Percentiles rank a stretch among this genome's conserved stretches.
Conservation (phyloP, 208 protist genomes). For the Wallacemonas rigidus region DNA sequence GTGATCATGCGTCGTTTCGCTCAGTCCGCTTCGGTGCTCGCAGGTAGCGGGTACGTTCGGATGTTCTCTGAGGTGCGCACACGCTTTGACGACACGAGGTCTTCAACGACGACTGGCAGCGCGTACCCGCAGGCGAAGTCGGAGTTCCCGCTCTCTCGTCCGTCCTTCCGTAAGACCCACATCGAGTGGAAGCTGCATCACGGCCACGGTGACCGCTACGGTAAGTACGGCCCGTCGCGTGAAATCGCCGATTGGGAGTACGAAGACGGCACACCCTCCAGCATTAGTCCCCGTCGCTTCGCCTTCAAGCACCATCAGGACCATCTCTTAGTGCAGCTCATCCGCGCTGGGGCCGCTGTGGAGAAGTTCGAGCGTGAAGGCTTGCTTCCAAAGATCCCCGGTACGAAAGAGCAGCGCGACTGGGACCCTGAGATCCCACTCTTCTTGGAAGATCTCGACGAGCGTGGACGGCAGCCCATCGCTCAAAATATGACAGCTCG, state of each 20-base stretch:
- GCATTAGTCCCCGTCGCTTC: slow-evolving; percentile 60
- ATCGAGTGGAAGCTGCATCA: slow-evolving; percentile 87
- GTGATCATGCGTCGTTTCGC: background rate
- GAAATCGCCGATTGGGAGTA: slow-evolving; percentile 88
- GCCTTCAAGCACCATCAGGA: slow-evolving; percentile 89
- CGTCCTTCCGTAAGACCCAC: slow-evolving; percentile 81
- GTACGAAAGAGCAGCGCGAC: slow-evolving; percentile 79
- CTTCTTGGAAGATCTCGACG: slow-evolving; percentile 88
- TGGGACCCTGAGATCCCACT: slow-evolving; percentile 89
- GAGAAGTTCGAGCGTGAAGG: slow-evolving; percentile 65
- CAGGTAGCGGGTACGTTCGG: background rate
- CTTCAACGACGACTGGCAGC: slow-evolving; percentile 22
- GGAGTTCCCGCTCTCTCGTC: slow-evolving; percentile 45
- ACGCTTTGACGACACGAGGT: slow-evolving; percentile 52
- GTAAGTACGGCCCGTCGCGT: slow-evolving; percentile 70
- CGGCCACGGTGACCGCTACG: slow-evolving; percentile 70
- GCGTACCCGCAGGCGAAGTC: slow-evolving; percentile 52
- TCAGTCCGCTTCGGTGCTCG: background rate
- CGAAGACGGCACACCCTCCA: slow-evolving; percentile 83
- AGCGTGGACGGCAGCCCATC: slow-evolving; percentile 60
- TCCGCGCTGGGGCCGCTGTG: slow-evolving; percentile 75
- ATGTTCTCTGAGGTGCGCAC: slow-evolving; percentile 50
- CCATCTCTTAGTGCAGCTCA: slow-evolving; percentile 86
- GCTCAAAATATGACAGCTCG: slow-evolving; percentile 30
- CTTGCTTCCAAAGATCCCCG: slow-evolving; percentile 77